A percentile compares a stretch with the other conserved stretches of the same genome.
These are phyloP conservation scores for Aeminium ludgeri DNA, from an alignment of 495 filamentous ascomycete genomes.

Conservation along the genomic window DNA sequence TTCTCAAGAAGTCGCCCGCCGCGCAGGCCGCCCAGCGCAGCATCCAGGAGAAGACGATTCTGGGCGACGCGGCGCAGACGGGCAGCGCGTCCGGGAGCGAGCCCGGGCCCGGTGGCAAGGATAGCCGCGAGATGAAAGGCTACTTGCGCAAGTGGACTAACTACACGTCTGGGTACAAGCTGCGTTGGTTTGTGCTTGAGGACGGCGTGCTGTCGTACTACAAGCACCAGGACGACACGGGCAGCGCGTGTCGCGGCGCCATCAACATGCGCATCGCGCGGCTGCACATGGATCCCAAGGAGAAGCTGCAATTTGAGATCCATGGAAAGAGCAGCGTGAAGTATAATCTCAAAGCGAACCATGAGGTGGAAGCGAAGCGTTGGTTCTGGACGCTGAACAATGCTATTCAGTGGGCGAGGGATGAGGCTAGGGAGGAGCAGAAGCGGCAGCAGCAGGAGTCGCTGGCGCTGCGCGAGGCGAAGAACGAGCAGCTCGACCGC, in stretches of 20 bases:
- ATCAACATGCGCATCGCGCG: slow-evolving; percentile 97
- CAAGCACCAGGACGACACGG: slow-evolving; percentile 93
- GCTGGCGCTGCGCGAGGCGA: slow-evolving; percentile 61
- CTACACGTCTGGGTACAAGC: slow-evolving; percentile 87
- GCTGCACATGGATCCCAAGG: slow-evolving; percentile 85
- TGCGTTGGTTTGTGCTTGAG: slow-evolving; percentile 94
- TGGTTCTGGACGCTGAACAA: slow-evolving; percentile 99
- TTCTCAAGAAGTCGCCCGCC: slow-evolving; percentile 86
- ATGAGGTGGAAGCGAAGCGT: slow-evolving; percentile 78
- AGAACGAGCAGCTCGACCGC: slow-evolving; percentile 40
- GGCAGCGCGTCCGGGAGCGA: slow-evolving; percentile 42
- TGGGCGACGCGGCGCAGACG: slow-evolving; percentile 40
- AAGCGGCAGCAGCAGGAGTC: slow-evolving; percentile 51
- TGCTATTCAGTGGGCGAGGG: slow-evolving; percentile 94
- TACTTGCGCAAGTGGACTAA: slow-evolving; percentile 99
- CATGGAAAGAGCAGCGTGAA: slow-evolving; percentile 97
- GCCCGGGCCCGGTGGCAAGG: slow-evolving; percentile 43
- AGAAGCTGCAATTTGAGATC: slow-evolving; percentile 94
- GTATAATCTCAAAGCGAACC: slow-evolving; percentile 91
- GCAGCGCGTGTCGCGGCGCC: slow-evolving; percentile 83
- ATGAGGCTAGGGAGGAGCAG: slow-evolving; percentile 85
- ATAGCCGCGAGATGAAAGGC: slow-evolving; percentile 90
- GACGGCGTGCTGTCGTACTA: slow-evolving; percentile 97
- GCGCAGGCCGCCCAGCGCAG: slow-evolving; percentile 86
- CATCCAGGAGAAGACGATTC: slow-evolving; percentile 89